Evolutionary conservation across 2,329 filamentous ascomycete species (phyloP), one percentile per base, ranked within the genome.

Genomic region (Dothiorella sarmentorum): DNA sequence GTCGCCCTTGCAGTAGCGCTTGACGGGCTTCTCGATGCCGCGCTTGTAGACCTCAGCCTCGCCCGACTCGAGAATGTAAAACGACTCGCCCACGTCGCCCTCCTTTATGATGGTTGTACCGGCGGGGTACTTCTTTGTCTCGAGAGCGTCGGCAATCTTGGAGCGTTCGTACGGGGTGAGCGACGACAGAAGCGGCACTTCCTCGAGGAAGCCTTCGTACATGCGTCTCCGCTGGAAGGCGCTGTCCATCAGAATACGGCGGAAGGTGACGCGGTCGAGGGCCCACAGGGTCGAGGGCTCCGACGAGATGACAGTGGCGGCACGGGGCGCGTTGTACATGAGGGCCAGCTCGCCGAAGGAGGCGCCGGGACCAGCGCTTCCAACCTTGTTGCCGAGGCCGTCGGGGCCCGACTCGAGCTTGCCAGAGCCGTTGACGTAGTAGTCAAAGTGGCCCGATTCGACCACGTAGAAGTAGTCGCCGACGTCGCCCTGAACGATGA

Each of bases 391-490:
- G 51, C 94, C 94, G 76, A 97, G 82, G 10, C 93, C 94, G 45
- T 92, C 86, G 0, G 83, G 80, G 0, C 93, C 93, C 7, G 91
- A 81, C 69, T 96, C 89, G 56, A 95, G 81, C 38, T 85, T 79
- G 61, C 94, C 93, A 9, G 82, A 82, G 11, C 82, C 73, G 72
- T 97, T 92, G 75, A 97, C 92, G 69, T 94, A 90, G 59, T 97
- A 88, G 67, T 96, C 91, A 68, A 97, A 97, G 20, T 82, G 81
- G 38, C 94, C 94, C 63, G 87, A 89, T 73, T 99, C 94, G 17
- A 97, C 91, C 24, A 99, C 87, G 73, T 99, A 99, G 77, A 99
- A 99, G 78, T 89, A 97, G 75, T 99, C 94, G 42, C 94, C 94
- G 0, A 92, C 88, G 69, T 97, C 94, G 58, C 94, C 94, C 78